phyloP scores from a whole-genome alignment of 2,329 filamentous ascomycete genomes.

The Fonsecaea pedrosoi region DNA sequence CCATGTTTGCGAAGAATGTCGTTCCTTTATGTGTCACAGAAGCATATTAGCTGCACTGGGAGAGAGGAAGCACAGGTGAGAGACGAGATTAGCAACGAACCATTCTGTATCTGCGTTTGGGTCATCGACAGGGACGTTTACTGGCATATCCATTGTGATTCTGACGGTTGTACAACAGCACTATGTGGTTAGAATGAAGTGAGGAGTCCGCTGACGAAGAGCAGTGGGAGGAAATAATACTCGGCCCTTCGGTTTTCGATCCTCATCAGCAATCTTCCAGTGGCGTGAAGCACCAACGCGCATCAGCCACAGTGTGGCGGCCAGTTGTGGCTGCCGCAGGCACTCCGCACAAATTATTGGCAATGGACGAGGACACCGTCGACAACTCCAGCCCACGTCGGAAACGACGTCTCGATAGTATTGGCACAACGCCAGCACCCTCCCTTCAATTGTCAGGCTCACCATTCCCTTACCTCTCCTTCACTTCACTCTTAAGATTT shows the following conservation, averaged over 20 bases:
- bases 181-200: not conserved
- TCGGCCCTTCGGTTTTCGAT: not conserved
- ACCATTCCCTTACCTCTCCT: slow-evolving; percentile 3
- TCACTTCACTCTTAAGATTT: slow-evolving; percentile 1
- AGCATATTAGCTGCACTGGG: not conserved
- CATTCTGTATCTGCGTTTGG: slow-evolving; percentile 99
- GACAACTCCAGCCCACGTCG: slow-evolving; percentile 26
- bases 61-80: not conserved
- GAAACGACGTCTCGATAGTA: slow-evolving; percentile 18
- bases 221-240: not conserved
- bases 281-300: not conserved
- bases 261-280: not conserved
- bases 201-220: not conserved
- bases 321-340: slow-evolving; percentile 6
- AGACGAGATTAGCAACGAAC: slow-evolving; percentile 55
- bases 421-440: slow-evolving; percentile 8
- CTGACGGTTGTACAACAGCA: slow-evolving; percentile 12
- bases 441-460: not conserved
- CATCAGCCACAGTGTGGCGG: slow-evolving; percentile 22
- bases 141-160: slow-evolving; percentile 61
- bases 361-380: slow-evolving; percentile 25
- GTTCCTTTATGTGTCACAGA: slow-evolving; percentile 57
- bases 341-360: slow-evolving; percentile 27
- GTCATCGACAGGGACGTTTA: slow-evolving; percentile 87
- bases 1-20: slow-evolving; percentile 97